Evolutionary conservation across 1,284 basidiomycete genomes (phyloP), one percentile per base, ranked within the genome.

Genomic region (Volvariella surrecta): DNA sequence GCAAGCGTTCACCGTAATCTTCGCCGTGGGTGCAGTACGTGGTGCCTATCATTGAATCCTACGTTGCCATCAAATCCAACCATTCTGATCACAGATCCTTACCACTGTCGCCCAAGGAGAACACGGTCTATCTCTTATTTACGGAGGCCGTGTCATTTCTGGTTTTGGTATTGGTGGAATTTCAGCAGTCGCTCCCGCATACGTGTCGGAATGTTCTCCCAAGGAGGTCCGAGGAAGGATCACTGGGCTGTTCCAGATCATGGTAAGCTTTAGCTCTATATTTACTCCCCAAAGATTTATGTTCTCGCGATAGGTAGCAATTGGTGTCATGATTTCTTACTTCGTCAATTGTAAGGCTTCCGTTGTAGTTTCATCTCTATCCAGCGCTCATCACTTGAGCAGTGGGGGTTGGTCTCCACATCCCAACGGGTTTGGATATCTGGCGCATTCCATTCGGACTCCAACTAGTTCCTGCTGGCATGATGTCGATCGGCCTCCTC

Each of bases 161-260:
- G 83, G 83, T 47, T 45, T 87, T 18, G 83, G 83, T 19, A 76
- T 88, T 42, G 83, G 80, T 45, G 78, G 66, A 13, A 79, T 82
- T 42, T 81, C 64, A 19, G 66, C 66, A 6, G 79, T 87, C 2
- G 71, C 82, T 7, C 87, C 87, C 7, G 76, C 85, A 0, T 89
- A 76, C 53, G 84, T 89, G 2, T 81, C 82, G 1, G 87, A 89
- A 58, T 88, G 85, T 56, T 73, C 78, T 0, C 87, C 87, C 3
- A 88, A 87, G 57, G 71, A 82, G 6, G 82, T 82, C 18, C 70
- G 81, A 41, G 82, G 82, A 10, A 72, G 82, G 21, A 80, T 84
- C 40, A 82, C 82, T 0, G 82, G 84, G 34, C 55, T 86, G 20
- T 89, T 90, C 71, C 88, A 92, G 57, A 79, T 91, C 59, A 81